Evolutionary conservation across 257 asterid species (phyloP), one percentile per base, ranked within the genome.

Genomic region (Leonotis leonurus): DNA sequence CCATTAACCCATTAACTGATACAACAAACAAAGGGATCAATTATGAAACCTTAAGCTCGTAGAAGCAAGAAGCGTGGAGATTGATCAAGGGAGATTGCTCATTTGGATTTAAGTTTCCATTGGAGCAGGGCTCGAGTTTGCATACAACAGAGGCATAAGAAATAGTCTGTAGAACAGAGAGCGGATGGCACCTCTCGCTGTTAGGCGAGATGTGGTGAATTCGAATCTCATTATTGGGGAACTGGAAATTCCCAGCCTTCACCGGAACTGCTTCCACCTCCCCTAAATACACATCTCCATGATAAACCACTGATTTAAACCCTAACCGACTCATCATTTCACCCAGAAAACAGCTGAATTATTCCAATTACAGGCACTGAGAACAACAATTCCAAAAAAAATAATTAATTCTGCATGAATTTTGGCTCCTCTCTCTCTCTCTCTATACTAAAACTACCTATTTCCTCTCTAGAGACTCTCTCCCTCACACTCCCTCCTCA

Each of bases 161-260:
- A 53, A 93, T 78, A 24, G 96, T 87, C 66, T 80, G 95, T 5
- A 93, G 70, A 72, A 93, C 89, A 54, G 96, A 70, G 12, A 89
- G 82, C 3, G 99, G 99, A 60, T 80, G 88, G 40, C 95, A 82
- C 48, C 99, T 80, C 72, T 89, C 97, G 70, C 99, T 93, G 24
- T 24, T 71, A 0, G 68, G 71, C 0, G 95, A 73, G 60, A 87
- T 80, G 59, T 75, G 84, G 66, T 80, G 89, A 69, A 93, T 87
- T 51, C 96, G 83, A 60, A 93, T 93, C 90, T 89, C 97, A 71
- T 89, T 89, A 61, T 79, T 85, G 1, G 96, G 97, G 52, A 93
- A 89, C 68, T 67, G 84, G 44, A 87, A 89, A 69, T 65, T 78
- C 63, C 74, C 75, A 57, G 73, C 96, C 79, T 76, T 81, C 65